Percentiles rank a stretch among this genome's conserved stretches.
Evolutionary conservation across 1,139 yeast species (phyloP).

Genomic region (Keqinozyma sinolaborantium): DNA sequence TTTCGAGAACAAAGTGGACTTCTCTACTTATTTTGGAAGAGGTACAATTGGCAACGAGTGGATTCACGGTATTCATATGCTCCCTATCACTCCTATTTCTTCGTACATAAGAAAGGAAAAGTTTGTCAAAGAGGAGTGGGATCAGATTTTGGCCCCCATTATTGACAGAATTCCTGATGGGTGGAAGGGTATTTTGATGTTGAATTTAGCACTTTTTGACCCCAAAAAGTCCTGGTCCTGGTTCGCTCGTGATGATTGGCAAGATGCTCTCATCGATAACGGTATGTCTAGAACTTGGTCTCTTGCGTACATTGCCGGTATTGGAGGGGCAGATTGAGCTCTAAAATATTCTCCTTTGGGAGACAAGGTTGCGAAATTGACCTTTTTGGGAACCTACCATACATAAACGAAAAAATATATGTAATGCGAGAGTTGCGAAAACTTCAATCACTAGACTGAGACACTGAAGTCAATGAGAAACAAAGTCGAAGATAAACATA

Average conservation of each 20-base stretch:
- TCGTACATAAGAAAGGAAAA: conserved; percentile 31
- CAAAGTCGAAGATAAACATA: too few species aligned
- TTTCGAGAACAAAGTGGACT: conserved; percentile 44
- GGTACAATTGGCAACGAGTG: conserved; percentile 42
- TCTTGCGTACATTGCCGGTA: conserved; percentile 39
- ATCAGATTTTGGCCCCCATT: conserved; percentile 26
- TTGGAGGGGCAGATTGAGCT: conserved; percentile 19
- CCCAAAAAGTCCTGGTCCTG: conserved; percentile 35
- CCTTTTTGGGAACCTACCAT: too few species aligned
- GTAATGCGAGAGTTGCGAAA: too few species aligned
- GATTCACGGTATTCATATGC: conserved; percentile 49
- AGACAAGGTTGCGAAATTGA: too few species aligned
- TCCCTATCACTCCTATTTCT: conserved; percentile 43
- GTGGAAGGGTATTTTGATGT: conserved; percentile 43
- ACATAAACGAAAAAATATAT: too few species aligned
- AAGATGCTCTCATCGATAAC: conserved; percentile 34
- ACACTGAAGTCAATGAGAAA: too few species aligned
- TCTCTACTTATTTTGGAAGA: conserved; percentile 43
- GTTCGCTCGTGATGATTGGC: conserved; percentile 39
- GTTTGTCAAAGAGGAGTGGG: conserved; percentile 45
- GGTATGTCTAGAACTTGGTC: conserved; percentile 49
- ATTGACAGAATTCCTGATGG: conserved; percentile 40
- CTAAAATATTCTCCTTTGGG: too few species aligned
- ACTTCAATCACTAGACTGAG: too few species aligned
- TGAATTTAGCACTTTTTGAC: conserved; percentile 36